A percentile compares a stretch with the other conserved stretches of the same genome.
Evolutionary conservation across 768 basidiomycete genomes (phyloP).

Genomic region (Mycena vitilis): DNA sequence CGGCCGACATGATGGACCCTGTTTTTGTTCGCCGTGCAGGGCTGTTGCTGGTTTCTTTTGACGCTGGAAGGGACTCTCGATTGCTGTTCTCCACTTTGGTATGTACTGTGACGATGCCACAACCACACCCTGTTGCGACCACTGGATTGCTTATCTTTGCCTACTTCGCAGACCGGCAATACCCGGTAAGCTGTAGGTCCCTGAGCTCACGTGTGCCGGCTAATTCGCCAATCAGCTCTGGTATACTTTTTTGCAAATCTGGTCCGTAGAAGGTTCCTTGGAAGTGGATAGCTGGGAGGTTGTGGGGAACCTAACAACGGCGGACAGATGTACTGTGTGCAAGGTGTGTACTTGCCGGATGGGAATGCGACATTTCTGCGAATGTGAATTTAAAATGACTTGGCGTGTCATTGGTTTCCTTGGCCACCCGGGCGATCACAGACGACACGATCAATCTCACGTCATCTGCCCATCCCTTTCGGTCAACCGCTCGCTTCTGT

Average conservation of each 20-base stretch:
- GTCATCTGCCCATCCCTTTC: conserved; percentile 23
- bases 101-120: neutral
- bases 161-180: neutral
- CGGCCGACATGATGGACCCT: conserved; percentile 7
- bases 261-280: conserved; percentile 11
- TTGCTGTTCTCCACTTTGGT: neutral
- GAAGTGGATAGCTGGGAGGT: neutral
- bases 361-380: neutral
- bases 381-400: too few species aligned
- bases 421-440: conserved; percentile 29
- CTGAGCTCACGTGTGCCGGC: neutral
- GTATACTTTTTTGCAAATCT: conserved; percentile 19
- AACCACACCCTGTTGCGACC: neutral
- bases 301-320: conserved; percentile 23
- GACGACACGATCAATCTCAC: conserved; percentile 32
- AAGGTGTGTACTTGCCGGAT: neutral
- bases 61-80: too few species aligned
- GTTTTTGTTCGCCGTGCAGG: conserved; percentile 11
- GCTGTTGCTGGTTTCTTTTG: neutral
- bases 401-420: conserved; percentile 4
- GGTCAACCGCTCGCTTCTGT: conserved; percentile 19
- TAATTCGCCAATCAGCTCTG: conserved; percentile 6
- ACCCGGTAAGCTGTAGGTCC: conserved; percentile 6
- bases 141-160: neutral
- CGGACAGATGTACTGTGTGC: neutral